phyloP scores from a whole-genome alignment of 2,329 filamentous ascomycete species.

The Fusarium nisikadoi region DNA sequence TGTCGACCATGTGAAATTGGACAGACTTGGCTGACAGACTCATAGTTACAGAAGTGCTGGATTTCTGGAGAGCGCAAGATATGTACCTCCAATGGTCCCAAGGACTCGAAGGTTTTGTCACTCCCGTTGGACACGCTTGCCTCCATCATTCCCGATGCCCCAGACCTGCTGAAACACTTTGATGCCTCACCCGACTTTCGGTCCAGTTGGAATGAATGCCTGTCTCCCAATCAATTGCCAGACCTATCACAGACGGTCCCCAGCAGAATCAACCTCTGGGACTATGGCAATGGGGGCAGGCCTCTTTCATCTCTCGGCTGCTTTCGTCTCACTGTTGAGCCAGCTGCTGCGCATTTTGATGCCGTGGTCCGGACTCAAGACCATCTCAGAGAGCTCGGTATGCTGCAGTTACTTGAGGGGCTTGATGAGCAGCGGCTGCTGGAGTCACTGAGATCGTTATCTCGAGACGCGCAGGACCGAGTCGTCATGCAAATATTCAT shows the following conservation, averaged over 20 bases:
- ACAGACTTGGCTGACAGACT: not conserved
- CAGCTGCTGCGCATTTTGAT: constrained; percentile 20
- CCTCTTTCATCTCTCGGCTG: constrained; percentile 19
- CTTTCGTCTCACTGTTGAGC: constrained; percentile 22
- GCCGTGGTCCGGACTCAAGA: constrained; percentile 23
- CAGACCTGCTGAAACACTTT: not conserved
- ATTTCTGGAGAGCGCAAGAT: not conserved
- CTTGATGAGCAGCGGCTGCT: constrained; percentile 21
- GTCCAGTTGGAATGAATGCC: no score
- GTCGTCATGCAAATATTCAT: no score
- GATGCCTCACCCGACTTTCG: no score
- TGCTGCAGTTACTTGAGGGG: constrained; percentile 29
- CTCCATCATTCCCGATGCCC: not conserved
- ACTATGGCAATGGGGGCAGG: constrained; percentile 12
- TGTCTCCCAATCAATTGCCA: no score
- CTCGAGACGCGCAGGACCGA: no score
- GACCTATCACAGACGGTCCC: not conserved
- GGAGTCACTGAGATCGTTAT: not conserved
- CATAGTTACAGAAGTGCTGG: constrained; percentile 30
- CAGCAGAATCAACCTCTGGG: constrained; percentile 20
- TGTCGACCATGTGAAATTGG: fast-evolving
- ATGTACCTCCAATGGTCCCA: not conserved
- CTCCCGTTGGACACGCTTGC: not conserved
- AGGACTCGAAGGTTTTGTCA: no score
- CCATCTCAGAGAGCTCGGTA: constrained; percentile 16